These are phyloP conservation scores for Viridothelium virens DNA, from an alignment of 495 filamentous ascomycete genomes.

Conservation along the genomic window DNA sequence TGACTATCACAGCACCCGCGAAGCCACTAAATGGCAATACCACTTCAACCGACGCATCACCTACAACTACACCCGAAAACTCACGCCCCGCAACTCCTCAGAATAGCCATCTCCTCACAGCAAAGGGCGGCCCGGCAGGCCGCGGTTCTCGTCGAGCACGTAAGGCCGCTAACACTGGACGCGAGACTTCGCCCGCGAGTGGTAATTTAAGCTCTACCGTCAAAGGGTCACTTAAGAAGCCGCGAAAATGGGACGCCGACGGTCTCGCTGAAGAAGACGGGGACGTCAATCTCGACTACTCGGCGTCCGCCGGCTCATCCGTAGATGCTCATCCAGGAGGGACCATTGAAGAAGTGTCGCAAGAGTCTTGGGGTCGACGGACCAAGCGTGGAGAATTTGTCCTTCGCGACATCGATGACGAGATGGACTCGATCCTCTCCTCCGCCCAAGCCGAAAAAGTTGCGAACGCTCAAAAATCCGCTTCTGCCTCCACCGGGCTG, in stretches of 20 bases:
- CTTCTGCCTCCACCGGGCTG: slow-evolving; percentile 47
- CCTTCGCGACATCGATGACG: slow-evolving; percentile 83
- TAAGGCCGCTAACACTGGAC: slow-evolving; percentile 49
- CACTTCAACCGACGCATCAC: slow-evolving; percentile 54
- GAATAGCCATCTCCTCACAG: slow-evolving; percentile 57
- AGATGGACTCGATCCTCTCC: slow-evolving; percentile 81
- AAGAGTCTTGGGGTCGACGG: slow-evolving; percentile 71
- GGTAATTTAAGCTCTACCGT: slow-evolving; percentile 41
- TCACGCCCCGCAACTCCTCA: slow-evolving; percentile 74
- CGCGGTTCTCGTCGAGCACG: slow-evolving; percentile 74
- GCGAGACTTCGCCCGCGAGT: slow-evolving; percentile 21
- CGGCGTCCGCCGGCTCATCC: slow-evolving; percentile 45
- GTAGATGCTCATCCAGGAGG: slow-evolving; percentile 23
- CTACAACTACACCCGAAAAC: slow-evolving; percentile 61
- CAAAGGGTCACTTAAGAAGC: slow-evolving; percentile 52
- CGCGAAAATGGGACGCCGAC: slow-evolving; percentile 84
- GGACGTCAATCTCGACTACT: slow-evolving; percentile 72
- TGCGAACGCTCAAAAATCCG: slow-evolving; percentile 23
- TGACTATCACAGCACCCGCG: slow-evolving; percentile 7
- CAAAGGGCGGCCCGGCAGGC: slow-evolving; percentile 59
- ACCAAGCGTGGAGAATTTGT: slow-evolving; percentile 88
- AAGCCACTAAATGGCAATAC: slow-evolving; percentile 30
- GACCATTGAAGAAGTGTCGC: slow-evolving; percentile 62
- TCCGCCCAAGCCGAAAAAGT: slow-evolving; percentile 55
- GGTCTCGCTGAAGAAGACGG: slow-evolving; percentile 81